Percentiles rank a stretch among this genome's conserved stretches.
phyloP scores from a whole-genome alignment of 106 monocot genomes.

The Amphibolis antarctica region DNA sequence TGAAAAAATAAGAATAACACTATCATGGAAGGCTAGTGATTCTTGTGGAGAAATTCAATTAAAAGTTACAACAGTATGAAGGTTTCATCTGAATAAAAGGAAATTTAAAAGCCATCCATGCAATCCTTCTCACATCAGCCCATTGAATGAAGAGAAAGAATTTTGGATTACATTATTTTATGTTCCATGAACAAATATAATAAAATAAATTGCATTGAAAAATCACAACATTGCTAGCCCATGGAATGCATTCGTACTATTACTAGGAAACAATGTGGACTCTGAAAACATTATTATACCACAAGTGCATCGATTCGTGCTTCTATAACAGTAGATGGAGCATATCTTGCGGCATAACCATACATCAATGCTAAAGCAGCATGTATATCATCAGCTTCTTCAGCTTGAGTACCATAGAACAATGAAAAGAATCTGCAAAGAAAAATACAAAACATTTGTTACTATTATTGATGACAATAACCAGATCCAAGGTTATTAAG shows the following conservation, averaged over 20 bases:
- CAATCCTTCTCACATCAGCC: too few relatives aligned
- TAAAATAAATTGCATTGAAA: too few relatives aligned
- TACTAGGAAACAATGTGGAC: not conserved
- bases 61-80: too few relatives aligned
- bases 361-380: conserved; percentile 98
- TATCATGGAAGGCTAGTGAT: too few relatives aligned
- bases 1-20: not conserved
- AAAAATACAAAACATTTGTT: not conserved
- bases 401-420: conserved; percentile 47
- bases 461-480: too few relatives aligned
- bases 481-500: too few relatives aligned
- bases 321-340: conserved; percentile 93
- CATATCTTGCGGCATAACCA: conserved; percentile 99
- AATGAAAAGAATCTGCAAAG: conserved; percentile 61
- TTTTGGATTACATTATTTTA: too few relatives aligned
- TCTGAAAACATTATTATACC: conserved; percentile 32
- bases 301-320: conserved; percentile 99
- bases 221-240: not conserved
- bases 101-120: too few relatives aligned
- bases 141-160: too few relatives aligned
- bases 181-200: too few relatives aligned
- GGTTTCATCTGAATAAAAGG: too few relatives aligned
- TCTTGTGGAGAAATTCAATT: too few relatives aligned
- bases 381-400: conserved; percentile 90
- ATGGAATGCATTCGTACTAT: not conserved